A percentile compares a stretch with the other conserved stretches of the same genome.
Conservation (phyloP, 306 rosid species). For the Mucuna pruriens region DNA sequence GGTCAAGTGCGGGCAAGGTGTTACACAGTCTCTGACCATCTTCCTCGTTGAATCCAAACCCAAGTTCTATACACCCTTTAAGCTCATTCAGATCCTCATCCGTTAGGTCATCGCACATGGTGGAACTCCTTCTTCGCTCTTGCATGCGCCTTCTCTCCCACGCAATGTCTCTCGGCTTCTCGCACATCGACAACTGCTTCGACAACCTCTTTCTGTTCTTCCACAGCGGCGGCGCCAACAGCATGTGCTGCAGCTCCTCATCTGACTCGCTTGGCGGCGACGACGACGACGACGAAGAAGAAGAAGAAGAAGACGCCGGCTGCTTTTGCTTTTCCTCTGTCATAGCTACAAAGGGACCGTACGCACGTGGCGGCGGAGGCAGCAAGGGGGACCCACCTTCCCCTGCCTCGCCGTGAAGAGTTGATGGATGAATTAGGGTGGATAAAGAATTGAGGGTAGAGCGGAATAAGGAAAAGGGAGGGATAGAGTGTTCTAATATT, state of each 20-base stretch:
- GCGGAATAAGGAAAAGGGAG: not conserved
- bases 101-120: slow-evolving; percentile 49
- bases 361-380: slow-evolving; percentile 39
- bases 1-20: slow-evolving; percentile 94
- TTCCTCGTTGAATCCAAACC: slow-evolving; percentile 95
- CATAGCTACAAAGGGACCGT: not conserved
- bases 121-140: slow-evolving; percentile 47
- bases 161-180: slow-evolving; percentile 69
- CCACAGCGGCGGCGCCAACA: slow-evolving; percentile 50
- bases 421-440: not conserved
- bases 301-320: not conserved
- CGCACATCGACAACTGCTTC: slow-evolving; percentile 74
- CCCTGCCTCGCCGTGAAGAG: slow-evolving; percentile 25
- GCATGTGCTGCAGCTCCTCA: slow-evolving; percentile 62
- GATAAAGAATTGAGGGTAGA: not conserved
- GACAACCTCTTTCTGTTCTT: slow-evolving; percentile 54
- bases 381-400: slow-evolving; percentile 38
- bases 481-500: slow-evolving; percentile 39
- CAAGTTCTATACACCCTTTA: slow-evolving; percentile 85
- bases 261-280: slow-evolving; percentile 41
- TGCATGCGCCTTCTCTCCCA: slow-evolving; percentile 88
- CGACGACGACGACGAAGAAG: not conserved
- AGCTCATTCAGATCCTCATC: slow-evolving; percentile 87
- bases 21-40: slow-evolving; percentile 69
- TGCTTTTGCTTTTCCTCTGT: not conserved